Conservation (phyloP, 1,284 basidiomycete genomes). For the Xerocomus nothofagi region DNA sequence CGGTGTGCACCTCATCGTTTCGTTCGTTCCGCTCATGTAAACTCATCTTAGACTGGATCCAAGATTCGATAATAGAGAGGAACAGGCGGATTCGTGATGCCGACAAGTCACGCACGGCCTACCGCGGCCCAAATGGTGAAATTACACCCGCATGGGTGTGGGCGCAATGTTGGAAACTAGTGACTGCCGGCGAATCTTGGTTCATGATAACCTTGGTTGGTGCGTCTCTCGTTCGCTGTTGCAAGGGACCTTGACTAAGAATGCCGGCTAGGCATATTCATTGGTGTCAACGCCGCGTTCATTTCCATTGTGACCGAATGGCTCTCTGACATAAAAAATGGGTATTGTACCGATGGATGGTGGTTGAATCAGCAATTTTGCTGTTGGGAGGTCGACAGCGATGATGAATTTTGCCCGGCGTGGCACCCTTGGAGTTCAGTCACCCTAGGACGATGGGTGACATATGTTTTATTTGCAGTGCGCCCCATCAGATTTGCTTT, state of each 20-base stretch:
- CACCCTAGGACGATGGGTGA: conserved; percentile 74
- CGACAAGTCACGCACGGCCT: conserved; percentile 46
- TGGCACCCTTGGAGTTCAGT: conserved; percentile 93
- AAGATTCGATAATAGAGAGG: conserved; percentile 88
- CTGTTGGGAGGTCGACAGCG: conserved; percentile 91
- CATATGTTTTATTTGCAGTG: conserved; percentile 90
- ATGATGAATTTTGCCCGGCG: conserved; percentile 83
- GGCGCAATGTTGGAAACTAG: conserved; percentile 59
- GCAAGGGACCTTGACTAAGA: conserved; percentile 1
- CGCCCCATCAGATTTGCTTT: conserved; percentile 34
- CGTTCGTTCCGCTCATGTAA: conserved; percentile 10
- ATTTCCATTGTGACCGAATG: conserved; percentile 98
- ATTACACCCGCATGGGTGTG: conserved; percentile 60
- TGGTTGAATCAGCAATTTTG: conserved; percentile 99
- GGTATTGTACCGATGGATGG: conserved; percentile 96
- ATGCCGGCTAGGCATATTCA: conserved; percentile 70
- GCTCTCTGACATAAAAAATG: conserved; percentile 97
- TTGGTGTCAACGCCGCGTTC: conserved; percentile 91
- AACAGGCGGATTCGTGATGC: conserved; percentile 68
- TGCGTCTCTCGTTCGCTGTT: conserved; percentile 42
- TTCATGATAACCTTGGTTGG: conserved; percentile 86
- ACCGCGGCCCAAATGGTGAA: conserved; percentile 52
- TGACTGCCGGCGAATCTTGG: conserved; percentile 69
- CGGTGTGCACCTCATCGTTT: conserved; percentile 13
- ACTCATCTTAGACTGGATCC: conserved; percentile 76